Percentiles rank a stretch among this genome's conserved stretches.
Evolutionary conservation across 2,329 filamentous ascomycete genomes (phyloP).

Genomic region (Madurella fahalii): DNA sequence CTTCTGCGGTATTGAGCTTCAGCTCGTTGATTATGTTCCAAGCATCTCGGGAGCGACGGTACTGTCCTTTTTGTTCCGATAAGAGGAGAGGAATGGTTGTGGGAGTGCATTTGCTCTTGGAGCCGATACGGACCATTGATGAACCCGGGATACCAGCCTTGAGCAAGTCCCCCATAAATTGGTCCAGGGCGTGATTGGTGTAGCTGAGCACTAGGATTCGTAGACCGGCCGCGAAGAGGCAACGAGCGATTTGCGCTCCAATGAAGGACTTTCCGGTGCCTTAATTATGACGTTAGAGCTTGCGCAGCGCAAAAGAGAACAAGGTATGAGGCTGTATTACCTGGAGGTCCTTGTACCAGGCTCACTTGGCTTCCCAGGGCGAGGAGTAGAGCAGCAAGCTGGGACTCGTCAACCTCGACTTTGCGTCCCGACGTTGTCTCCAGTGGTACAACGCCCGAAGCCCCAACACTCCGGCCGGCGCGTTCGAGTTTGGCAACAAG

Average conservation of each 20-base stretch:
- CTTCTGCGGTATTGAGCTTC: constrained; percentile 33
- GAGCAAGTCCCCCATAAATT: constrained; percentile 62
- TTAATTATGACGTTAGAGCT: constrained; percentile 27
- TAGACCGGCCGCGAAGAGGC: constrained; percentile 48
- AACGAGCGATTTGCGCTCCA: constrained; percentile 58
- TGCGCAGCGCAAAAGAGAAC: not conserved
- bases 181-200: constrained; percentile 64
- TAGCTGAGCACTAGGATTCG: constrained; percentile 62
- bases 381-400: constrained; percentile 52
- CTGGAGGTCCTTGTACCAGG: constrained; percentile 69
- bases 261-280: constrained; percentile 74
- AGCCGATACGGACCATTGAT: constrained; percentile 59
- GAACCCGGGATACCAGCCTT: constrained; percentile 50
- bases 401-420: constrained; percentile 38
- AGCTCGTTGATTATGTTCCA: constrained; percentile 41
- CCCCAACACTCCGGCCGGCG: not conserved
- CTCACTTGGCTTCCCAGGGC: constrained; percentile 52
- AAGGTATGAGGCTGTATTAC: constrained; percentile 30
- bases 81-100: constrained; percentile 48
- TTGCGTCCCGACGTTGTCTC: constrained; percentile 1
- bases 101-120: constrained; percentile 53
- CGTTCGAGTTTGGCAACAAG: not conserved
- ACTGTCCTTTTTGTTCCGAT: constrained; percentile 35
- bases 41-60: constrained; percentile 30
- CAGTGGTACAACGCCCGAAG: not conserved